Conservation (phyloP, 2,329 filamentous ascomycete species). For the Alternaria gaisen region DNA sequence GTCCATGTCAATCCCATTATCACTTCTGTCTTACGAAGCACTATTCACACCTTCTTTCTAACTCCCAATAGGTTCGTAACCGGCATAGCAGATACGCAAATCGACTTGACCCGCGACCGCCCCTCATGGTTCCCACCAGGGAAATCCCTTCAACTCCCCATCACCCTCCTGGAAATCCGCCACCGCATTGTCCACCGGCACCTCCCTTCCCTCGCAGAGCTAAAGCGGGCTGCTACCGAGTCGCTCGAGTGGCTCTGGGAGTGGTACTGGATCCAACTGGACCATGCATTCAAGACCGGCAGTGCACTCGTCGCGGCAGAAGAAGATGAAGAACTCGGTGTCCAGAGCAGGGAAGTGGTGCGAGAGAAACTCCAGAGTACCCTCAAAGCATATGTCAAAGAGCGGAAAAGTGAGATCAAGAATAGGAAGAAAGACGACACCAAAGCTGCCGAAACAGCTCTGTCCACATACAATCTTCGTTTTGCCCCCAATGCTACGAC, state of each 20-base stretch:
- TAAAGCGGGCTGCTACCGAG: slow-evolving; percentile 73
- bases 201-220: slow-evolving; percentile 76
- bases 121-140: slow-evolving; percentile 38
- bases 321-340: slow-evolving; percentile 6
- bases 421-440: slow-evolving; percentile 17
- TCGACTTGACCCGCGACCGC: slow-evolving; percentile 40
- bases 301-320: not conserved
- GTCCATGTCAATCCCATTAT: not conserved
- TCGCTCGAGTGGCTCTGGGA: slow-evolving; percentile 87
- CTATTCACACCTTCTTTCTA: not conserved
- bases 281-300: slow-evolving; percentile 37
- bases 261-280: slow-evolving; percentile 77
- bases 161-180: slow-evolving; percentile 86
- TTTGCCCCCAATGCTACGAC: slow-evolving; percentile 15
- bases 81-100: slow-evolving; percentile 74
- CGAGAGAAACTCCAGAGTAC: slow-evolving; percentile 38
- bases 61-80: slow-evolving; percentile 73
- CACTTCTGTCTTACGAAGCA: not conserved
- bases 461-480: slow-evolving; percentile 26
- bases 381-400: slow-evolving; percentile 47
- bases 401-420: slow-evolving; percentile 44
- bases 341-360: slow-evolving; percentile 13
- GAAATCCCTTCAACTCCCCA: slow-evolving; percentile 48
- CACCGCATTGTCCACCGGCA: slow-evolving; percentile 93
- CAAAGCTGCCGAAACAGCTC: slow-evolving; percentile 28